Evolutionary conservation across 805 yeast genomes (phyloP).

Genomic region (Debaryomyces prosopidis): DNA sequence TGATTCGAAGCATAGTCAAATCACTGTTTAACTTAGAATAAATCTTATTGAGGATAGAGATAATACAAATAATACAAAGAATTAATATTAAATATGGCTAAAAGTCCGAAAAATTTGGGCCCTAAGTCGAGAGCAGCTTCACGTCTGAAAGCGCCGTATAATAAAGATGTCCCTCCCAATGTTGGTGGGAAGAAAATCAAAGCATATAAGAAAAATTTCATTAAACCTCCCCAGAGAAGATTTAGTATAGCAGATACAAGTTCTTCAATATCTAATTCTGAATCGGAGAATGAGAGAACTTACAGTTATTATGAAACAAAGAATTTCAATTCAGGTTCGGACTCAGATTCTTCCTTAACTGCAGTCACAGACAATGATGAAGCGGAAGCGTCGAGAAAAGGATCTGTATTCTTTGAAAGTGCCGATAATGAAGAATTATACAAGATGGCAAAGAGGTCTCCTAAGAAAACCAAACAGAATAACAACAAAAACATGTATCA

Average conservation of each 20-base stretch:
- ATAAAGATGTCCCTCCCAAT: neutral
- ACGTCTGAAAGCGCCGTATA: constrained; percentile 7
- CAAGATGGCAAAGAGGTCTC: neutral
- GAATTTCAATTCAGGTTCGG: constrained; percentile 13
- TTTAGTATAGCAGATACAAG: constrained; percentile 38
- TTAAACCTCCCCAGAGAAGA: constrained; percentile 17
- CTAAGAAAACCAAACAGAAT: constrained; percentile 9
- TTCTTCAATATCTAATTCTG: constrained; percentile 27
- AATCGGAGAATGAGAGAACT: constrained; percentile 5
- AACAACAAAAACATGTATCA: constrained; percentile 9
- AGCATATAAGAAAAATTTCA: constrained; percentile 17
- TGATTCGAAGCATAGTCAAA: constrained; percentile 2
- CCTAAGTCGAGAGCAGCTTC: constrained; percentile 9
- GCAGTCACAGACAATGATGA: constrained; percentile 34
- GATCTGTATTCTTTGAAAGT: constrained; percentile 5
- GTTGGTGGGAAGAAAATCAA: constrained; percentile 36
- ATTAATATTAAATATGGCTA: constrained; percentile 23
- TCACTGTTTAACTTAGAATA: neutral
- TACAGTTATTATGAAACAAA: constrained; percentile 1
- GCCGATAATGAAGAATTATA: constrained; percentile 1
- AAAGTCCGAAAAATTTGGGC: constrained; percentile 25
- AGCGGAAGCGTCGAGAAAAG: constrained; percentile 10
- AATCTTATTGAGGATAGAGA: neutral
- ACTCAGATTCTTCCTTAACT: constrained; percentile 42
- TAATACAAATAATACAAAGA: constrained; percentile 1